Evolutionary conservation across 495 filamentous ascomycete species (phyloP).

Genomic region (Trichodelitschia bisporula): DNA sequence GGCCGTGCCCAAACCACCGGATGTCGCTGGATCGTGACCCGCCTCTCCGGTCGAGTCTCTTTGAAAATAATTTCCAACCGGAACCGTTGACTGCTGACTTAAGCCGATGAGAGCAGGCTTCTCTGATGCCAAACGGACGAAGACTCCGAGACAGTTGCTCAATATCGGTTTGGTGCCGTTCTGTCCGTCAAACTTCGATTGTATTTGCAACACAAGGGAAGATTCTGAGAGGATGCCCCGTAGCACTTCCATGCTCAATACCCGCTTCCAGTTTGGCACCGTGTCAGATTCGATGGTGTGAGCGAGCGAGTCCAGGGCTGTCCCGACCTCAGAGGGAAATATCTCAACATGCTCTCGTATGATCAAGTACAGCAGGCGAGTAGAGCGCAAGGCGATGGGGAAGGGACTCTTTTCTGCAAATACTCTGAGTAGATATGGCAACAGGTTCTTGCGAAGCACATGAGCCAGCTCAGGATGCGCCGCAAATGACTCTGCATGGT

Average conservation of each 20-base stretch:
- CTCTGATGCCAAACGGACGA: slow-evolving; percentile 75
- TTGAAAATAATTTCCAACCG: slow-evolving; percentile 20
- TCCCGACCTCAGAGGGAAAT: slow-evolving; percentile 56
- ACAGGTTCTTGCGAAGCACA: slow-evolving; percentile 50
- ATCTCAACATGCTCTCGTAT: slow-evolving; percentile 52
- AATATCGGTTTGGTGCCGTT: slow-evolving; percentile 54
- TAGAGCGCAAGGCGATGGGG: slow-evolving; percentile 55
- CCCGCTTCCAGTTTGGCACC: slow-evolving; percentile 55
- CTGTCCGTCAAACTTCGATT: slow-evolving; percentile 47
- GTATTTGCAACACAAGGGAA: slow-evolving; percentile 53
- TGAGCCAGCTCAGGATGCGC: slow-evolving; percentile 59
- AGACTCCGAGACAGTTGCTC: slow-evolving; percentile 51
- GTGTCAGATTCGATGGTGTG: slow-evolving; percentile 72
- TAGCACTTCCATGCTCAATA: slow-evolving; percentile 77
- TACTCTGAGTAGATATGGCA: slow-evolving; percentile 58
- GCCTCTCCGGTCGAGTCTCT: slow-evolving; percentile 39
- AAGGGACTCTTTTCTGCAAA: slow-evolving; percentile 61
- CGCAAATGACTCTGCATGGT: slow-evolving; percentile 57
- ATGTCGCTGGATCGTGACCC: slow-evolving; percentile 53
- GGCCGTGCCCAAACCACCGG: slow-evolving; percentile 71
- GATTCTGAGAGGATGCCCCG: slow-evolving; percentile 62
- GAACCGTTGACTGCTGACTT: slow-evolving; percentile 61
- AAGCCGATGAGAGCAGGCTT: slow-evolving; percentile 72
- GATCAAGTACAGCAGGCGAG: slow-evolving; percentile 57
- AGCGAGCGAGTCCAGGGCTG: slow-evolving; percentile 61